Base-by-base conservation (phyloP, 1,139 yeast genomes). In the Saccharomyces hybrid region DNA sequence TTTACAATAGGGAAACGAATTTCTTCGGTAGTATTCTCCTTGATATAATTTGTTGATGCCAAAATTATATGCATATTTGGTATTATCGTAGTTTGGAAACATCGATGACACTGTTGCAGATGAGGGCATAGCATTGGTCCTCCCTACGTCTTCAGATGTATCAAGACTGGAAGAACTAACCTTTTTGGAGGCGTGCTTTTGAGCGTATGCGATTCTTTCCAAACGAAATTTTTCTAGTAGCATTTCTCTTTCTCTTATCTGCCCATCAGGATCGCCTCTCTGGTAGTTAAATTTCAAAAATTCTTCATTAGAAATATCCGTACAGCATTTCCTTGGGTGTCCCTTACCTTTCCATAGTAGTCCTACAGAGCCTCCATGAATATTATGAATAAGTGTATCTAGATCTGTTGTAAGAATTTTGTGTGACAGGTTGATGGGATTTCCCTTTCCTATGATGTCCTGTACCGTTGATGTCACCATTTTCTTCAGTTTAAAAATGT, bases 391-490 rank as follows among this genome's bases (percentile, higher is more conserved):
- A 27, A 80, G 65, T 44, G 72, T 70, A 34, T 78, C 83, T 20
- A 81, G 61, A 54, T 80, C 82, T 6, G 75, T 64, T 0, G 84
- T 80, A 54, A 81, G 75, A n/a, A 78, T 75, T 52, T 78, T 82
- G 25, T 73, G 70, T 2, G 80, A 72, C 13, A 69, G 59, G 52
- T 74, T 75, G 41, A 71, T 72, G 6, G 75, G 67, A 46, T 70
- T 65, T 8, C 67, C 65, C 52, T 68, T 71, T 30, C 75, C 73
- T 0, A 81, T 73, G 3, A 81, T 76, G 63, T 88, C 95, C 63
- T 85, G 88, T 50, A 88, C 88, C 0, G 93, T 84, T 28, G 80
- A 79, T 61, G 86, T 87, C 47, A 88, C 88, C 28, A 77, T 87
- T 63, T 80, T 82, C 44, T 84, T 82, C 54, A 86, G 71, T 51